phyloP scores from a whole-genome alignment of 1,139 yeast species.

The Diutina catenulata region DNA sequence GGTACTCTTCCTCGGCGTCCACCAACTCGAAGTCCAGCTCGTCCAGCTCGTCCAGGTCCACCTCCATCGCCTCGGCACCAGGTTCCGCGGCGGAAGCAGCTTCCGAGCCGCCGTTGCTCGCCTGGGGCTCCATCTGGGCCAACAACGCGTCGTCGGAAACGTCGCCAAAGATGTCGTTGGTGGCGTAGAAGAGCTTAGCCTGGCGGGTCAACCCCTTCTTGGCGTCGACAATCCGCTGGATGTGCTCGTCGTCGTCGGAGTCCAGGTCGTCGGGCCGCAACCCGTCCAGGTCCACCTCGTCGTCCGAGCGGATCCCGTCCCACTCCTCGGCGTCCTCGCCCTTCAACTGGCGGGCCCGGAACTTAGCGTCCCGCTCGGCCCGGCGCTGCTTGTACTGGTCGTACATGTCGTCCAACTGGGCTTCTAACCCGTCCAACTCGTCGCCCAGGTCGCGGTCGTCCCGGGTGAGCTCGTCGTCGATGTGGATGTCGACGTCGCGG shows the following conservation, averaged over 20 bases:
- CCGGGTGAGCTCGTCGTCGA: conserved; percentile 22
- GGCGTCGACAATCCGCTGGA: conserved; percentile 22
- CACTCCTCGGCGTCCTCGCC: conserved; percentile 77
- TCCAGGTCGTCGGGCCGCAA: conserved; percentile 29
- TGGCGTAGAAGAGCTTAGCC: conserved; percentile 67
- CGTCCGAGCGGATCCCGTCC: conserved; percentile 62
- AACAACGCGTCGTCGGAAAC: conserved; percentile 32
- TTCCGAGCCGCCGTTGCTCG: conserved; percentile 8
- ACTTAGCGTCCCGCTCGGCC: conserved; percentile 71
- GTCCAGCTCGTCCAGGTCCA: conserved; percentile 11
- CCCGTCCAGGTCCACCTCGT: conserved; percentile 23
- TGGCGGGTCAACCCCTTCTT: conserved; percentile 37
- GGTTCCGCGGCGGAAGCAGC: conserved; percentile 6
- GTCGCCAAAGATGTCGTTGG: conserved; percentile 63
- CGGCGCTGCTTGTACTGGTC: conserved; percentile 57
- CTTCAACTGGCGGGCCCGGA: conserved; percentile 69
- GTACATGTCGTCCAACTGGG: conserved; percentile 77
- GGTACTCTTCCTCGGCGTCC: conserved; percentile 10
- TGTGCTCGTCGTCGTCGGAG: conserved; percentile 68
- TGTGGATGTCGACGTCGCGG: conserved; percentile 42
- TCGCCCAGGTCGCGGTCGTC: conserved; percentile 24
- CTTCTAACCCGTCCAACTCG: conserved; percentile 63
- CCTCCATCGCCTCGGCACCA: conserved; percentile 7
- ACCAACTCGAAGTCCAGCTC: conserved; percentile 14
- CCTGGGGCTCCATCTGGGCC: not conserved